Evolutionary conservation across 805 yeast species (phyloP), one percentile per base, ranked within the genome.

Genomic region (Cyberlindnera maritima): DNA sequence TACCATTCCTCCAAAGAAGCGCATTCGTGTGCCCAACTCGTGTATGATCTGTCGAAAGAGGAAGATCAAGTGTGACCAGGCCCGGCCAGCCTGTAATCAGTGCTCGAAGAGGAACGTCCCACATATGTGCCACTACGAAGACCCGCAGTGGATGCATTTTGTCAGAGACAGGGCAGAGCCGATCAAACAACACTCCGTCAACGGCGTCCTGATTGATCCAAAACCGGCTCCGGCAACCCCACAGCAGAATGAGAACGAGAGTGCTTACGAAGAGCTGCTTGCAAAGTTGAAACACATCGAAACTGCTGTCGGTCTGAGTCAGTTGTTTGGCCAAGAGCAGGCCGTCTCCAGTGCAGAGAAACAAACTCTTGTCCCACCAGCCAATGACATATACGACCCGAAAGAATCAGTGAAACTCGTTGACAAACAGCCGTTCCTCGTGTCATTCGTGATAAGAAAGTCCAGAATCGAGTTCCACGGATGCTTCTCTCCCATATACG

Each of bases 71-170:
- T 74, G 78, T 60, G 75, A 72, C 52, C 69, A 71, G 49, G 66
- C 64, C 32, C 70, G 75, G 47, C 84, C 84, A 1, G 72, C 71
- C 42, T 79, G 84, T 59, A 66, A 73, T 18, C 79, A 77, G 52
- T 79, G 84, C 65, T 61, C 64, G 15, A 77, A 76, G 57, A 75
- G 80, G 28, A 79, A 78, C 8, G 80, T 77, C n/a, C 69, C 69
- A 19, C 41, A 45, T 5, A 41, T 50, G 10, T 47, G 44, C 25
- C 44, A 33, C 15, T 47, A 47, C 35, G 44, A 43, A n/a, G 47
- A 43, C 25, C 47, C 47, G 2, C 26, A 31, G 8, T 47, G 50
- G 50, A 43, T 47, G 47, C n/a, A 31, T 35, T 41, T 32, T 17
- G 18, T 13, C 14, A 28, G 31, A 11, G 31, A 28, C 31, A 28